Evolutionary conservation across 208 protist genomes (phyloP), one percentile per base, ranked within the genome.

Genomic region (Acanthamoeba healyi): DNA sequence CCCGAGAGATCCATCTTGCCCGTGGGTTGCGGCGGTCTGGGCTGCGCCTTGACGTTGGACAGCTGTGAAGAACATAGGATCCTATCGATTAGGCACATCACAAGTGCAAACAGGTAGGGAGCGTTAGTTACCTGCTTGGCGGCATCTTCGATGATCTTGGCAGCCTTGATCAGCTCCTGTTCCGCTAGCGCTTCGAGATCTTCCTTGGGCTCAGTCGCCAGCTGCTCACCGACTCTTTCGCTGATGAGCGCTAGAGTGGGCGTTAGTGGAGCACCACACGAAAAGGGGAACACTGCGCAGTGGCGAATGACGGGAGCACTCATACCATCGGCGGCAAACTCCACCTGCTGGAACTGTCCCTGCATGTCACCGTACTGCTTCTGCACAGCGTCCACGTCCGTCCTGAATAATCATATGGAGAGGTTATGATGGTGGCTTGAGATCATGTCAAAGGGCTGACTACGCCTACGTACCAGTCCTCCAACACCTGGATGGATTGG

Each of bases 101-200:
- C 34, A 38, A 17, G 67, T 40, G 15, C n/a, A n/a, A n/a, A n/a
- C n/a, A n/a, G n/a, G n/a, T 12, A n/a, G n/a, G n/a, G n/a, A n/a
- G n/a, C n/a, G n/a, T n/a, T n/a, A n/a, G n/a, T n/a, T n/a, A n/a
- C n/a, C n/a, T n/a, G n/a, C 72, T 65, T 70, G 49, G 82, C 82
- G 29, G 82, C 82, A 6, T 90, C 49, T 32, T 90, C 82, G 49
- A 90, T 90, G 24, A 90, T 65, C 54, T 65, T 90, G 32, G 82
- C 82, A 5, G 82, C 82, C 29, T 56, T 65, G n/a, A 90, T 12
- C 49, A 90, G 82, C 49, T 90, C 82, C 54, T 90, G 82, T n/a
- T 90, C 82, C 5, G 82, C 82, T 9, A 90, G 24, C 26, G 40
- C 44, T n/a, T 90, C 82, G 10, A 90, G 82, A 32, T 90, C 82